These are phyloP conservation scores for Dipteronia sinensis DNA, from an alignment of 345 rosid genomes.

Conservation along the genomic window DNA sequence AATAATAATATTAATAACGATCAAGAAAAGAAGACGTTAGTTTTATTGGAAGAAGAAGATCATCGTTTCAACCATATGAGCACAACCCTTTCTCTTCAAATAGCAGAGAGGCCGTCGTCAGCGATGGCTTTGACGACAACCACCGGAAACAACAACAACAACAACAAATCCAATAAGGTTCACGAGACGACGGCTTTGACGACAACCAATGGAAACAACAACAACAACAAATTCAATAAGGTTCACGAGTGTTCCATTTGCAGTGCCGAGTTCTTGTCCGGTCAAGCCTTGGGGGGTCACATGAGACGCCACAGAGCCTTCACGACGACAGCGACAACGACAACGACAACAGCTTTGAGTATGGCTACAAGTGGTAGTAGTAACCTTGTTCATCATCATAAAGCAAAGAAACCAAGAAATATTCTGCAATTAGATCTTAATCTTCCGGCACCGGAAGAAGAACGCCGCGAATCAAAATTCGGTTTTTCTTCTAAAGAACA, in stretches of 20 bases:
- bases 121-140: not conserved
- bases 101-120: constrained; percentile 17
- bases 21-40: constrained; percentile 30
- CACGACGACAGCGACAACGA: not conserved
- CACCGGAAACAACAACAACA: not conserved
- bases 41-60: not conserved
- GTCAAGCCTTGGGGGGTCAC: constrained; percentile 97
- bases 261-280: constrained; percentile 78
- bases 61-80: constrained; percentile 18
- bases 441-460: constrained; percentile 65
- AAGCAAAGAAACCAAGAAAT: constrained; percentile 44
- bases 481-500: constrained; percentile 44
- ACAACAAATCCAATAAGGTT: no score
- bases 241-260: constrained; percentile 87
- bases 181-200: not conserved
- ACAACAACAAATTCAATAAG: constrained; percentile 39
- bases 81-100: constrained; percentile 58
- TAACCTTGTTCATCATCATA: constrained; percentile 7
- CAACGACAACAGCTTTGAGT: constrained; percentile 16
- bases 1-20: not conserved
- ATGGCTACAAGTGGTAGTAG: constrained; percentile 19
- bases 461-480: constrained; percentile 29
- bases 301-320: constrained; percentile 83
- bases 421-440: constrained; percentile 57
- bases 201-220: not conserved